A percentile compares a stretch with the other conserved stretches of the same genome.
Evolutionary conservation across 805 yeast genomes (phyloP).

Genomic region (Metschnikowia reukaufii): DNA sequence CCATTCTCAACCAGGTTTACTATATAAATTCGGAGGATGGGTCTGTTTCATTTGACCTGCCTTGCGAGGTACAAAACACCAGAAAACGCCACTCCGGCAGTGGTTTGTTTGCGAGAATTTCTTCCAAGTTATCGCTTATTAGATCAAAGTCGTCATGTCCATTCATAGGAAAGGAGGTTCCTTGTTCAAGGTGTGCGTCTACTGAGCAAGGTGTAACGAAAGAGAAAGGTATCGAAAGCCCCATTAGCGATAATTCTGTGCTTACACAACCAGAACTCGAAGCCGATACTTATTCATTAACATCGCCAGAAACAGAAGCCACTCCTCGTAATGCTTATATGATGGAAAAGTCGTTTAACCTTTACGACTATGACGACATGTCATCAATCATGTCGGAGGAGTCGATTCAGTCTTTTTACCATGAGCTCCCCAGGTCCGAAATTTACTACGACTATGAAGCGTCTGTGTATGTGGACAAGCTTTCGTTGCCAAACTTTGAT

Average conservation of each 20-base stretch:
- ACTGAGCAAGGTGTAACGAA: background rate
- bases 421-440: conserved; percentile 17
- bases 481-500: conserved; percentile 17
- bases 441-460: conserved; percentile 19
- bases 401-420: conserved; percentile 26
- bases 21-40: conserved; percentile 18
- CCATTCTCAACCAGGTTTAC: conserved; percentile 18
- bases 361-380: conserved; percentile 17
- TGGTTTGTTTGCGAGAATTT: conserved; percentile 11
- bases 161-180: background rate
- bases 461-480: conserved; percentile 16
- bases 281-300: background rate
- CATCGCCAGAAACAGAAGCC: background rate
- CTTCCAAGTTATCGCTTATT: conserved; percentile 14
- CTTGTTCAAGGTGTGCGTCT: background rate
- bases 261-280: background rate
- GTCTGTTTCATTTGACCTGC: conserved; percentile 18
- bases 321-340: conserved; percentile 1
- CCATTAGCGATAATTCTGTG: background rate
- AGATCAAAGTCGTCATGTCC: conserved; percentile 11
- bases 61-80: conserved; percentile 20
- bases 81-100: conserved; percentile 5
- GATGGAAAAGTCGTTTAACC: conserved; percentile 7
- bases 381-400: conserved; percentile 24
- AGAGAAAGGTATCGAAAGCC: background rate